Conservation (phyloP, 2,329 filamentous ascomycete species). For the Pseudodiploospora longispora region DNA sequence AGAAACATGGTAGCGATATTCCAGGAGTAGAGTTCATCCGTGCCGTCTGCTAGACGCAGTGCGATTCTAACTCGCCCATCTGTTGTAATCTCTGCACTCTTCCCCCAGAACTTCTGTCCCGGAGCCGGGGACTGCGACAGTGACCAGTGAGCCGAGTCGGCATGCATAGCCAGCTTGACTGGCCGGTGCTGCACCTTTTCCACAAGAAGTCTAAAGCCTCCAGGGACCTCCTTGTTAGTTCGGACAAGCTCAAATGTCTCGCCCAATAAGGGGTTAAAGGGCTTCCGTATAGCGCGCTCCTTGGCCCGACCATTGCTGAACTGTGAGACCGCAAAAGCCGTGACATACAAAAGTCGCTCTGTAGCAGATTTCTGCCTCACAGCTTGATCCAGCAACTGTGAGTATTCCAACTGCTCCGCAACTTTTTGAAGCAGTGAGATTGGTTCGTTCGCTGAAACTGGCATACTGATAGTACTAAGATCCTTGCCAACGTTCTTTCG, state of each 20-base stretch:
- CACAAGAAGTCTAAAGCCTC: constrained; percentile 81
- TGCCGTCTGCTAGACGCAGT: constrained; percentile 56
- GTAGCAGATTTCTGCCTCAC: constrained; percentile 49
- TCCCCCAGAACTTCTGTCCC: constrained; percentile 97
- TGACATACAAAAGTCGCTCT: constrained; percentile 74
- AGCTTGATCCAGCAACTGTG: constrained; percentile 71
- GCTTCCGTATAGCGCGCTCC: constrained; percentile 88
- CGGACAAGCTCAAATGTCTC: constrained; percentile 92
- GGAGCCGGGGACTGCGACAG: constrained; percentile 82
- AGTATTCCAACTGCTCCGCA: constrained; percentile 88
- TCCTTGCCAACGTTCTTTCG: constrained; percentile 98
- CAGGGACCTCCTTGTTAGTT: constrained; percentile 62
- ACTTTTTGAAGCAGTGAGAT: constrained; percentile 79
- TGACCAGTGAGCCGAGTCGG: constrained; percentile 78
- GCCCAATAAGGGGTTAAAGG: constrained; percentile 93
- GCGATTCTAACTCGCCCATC: constrained; percentile 78
- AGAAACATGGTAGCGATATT: constrained; percentile 81
- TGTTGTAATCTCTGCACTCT: constrained; percentile 87
- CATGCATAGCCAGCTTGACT: constrained; percentile 86
- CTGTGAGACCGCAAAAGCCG: constrained; percentile 83
- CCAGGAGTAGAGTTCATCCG: constrained; percentile 83
- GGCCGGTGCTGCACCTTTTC: constrained; percentile 94
- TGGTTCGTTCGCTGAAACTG: constrained; percentile 92
- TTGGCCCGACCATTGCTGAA: constrained; percentile 77
- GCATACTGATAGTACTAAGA: constrained; percentile 93